These are phyloP conservation scores for Ascomycota sp. DNA, from an alignment of 2,329 filamentous ascomycete genomes.

Conservation along the genomic window DNA sequence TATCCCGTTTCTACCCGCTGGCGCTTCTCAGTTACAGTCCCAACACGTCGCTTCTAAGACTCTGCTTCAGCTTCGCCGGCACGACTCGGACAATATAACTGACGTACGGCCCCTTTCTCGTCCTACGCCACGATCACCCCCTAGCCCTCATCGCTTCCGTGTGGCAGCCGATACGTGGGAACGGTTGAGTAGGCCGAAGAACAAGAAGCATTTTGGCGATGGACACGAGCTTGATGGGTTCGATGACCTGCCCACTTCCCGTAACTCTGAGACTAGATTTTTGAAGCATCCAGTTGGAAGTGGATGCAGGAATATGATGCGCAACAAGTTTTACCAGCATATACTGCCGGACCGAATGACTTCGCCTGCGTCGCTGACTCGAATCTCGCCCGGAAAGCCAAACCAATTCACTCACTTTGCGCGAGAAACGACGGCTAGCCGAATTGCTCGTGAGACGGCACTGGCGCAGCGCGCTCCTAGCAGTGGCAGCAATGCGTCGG, in stretches of 20 bases:
- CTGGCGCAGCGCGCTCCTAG: constrained; percentile 38
- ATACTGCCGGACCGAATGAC: constrained; percentile 30
- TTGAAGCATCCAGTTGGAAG: constrained; percentile 57
- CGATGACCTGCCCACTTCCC: constrained; percentile 84
- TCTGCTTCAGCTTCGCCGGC: constrained; percentile 52
- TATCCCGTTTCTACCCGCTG: constrained; percentile 61
- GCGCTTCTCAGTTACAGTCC: constrained; percentile 50
- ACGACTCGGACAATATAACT: constrained; percentile 55
- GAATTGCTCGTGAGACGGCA: constrained; percentile 41
- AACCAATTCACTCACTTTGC: constrained; percentile 40
- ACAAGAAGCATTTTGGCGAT: constrained; percentile 52
- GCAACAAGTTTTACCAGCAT: constrained; percentile 36
- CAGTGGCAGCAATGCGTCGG: constrained; percentile 29
- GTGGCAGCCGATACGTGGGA: constrained; percentile 33
- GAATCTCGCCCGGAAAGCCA: constrained; percentile 35
- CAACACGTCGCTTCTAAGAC: constrained; percentile 59
- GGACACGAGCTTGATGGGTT: constrained; percentile 84
- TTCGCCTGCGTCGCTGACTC: constrained; percentile 31
- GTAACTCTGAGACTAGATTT: constrained; percentile 59
- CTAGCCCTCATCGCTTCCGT: constrained; percentile 29
- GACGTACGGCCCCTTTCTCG: constrained; percentile 38
- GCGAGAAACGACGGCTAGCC: constrained; percentile 43
- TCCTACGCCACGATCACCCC: constrained; percentile 34
- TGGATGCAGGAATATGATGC: constrained; percentile 41
- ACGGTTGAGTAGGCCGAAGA: constrained; percentile 49